A percentile compares a stretch with the other conserved stretches of the same genome.
Conservation (phyloP, 257 asterid genomes). For the Gentiana macrophylla region DNA sequence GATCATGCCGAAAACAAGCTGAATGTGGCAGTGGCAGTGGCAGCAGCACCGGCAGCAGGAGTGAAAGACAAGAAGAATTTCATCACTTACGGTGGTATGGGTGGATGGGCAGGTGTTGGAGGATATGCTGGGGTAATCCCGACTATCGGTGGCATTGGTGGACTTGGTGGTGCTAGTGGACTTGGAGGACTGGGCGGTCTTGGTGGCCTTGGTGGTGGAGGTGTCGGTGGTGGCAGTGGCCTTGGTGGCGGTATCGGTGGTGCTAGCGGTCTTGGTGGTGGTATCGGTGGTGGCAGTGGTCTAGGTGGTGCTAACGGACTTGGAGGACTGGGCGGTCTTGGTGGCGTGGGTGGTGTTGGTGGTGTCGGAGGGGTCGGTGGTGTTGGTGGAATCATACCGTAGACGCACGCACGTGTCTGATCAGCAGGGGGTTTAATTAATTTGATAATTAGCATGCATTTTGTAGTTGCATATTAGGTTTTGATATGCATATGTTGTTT, state of each 20-base stretch:
- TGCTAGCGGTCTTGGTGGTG: conserved; percentile 20
- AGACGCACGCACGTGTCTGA: background rate
- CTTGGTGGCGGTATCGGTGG: conserved; percentile 33
- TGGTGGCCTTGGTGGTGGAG: conserved; percentile 19
- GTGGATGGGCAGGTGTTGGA: conserved; percentile 46
- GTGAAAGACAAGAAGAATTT: conserved; percentile 50
- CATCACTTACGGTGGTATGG: conserved; percentile 43
- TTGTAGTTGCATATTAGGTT: background rate
- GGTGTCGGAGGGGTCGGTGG: conserved; percentile 34
- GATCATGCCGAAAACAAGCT: conserved; percentile 10
- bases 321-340: conserved; percentile 31
- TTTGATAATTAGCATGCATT: background rate
- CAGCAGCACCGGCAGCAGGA: conserved; percentile 19
- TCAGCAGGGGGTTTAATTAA: conserved; percentile 1
- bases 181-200: conserved; percentile 16
- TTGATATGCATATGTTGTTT: background rate
- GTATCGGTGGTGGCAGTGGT: conserved; percentile 20
- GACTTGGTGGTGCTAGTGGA: conserved; percentile 8
- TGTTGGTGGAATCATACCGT: conserved; percentile 10
- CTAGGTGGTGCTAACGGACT: conserved; percentile 29
- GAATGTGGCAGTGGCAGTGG: conserved; percentile 8
- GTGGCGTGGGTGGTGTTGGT: conserved; percentile 30
- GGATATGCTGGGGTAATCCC: conserved; percentile 49
- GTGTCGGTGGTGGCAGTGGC: conserved; percentile 38
- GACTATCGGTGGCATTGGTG: conserved; percentile 23